Evolutionary conservation across 2,329 filamentous ascomycete genomes (phyloP), one percentile per base, ranked within the genome.

Genomic region (Xylariales sp.): DNA sequence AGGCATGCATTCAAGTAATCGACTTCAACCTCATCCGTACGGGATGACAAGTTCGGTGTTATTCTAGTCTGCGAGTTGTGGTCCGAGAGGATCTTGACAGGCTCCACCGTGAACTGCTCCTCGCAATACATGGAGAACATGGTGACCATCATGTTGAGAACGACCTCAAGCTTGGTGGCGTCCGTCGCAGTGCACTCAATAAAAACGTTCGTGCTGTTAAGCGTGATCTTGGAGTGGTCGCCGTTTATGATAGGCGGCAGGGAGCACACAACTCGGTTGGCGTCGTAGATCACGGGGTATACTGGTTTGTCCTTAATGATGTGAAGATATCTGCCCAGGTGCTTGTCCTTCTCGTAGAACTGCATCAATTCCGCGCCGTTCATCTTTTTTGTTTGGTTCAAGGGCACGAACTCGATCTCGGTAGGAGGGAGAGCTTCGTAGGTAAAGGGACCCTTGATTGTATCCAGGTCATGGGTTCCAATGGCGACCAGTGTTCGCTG

Each of bases 101-200:
- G 90, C 65, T 98, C 93, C 51, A 98, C 81, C 36, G 89, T 93
- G 77, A 93, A 96, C 18, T 81, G 80, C 57, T 96, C 88, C 15
- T 78, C 75, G 56, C 87, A 90, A 67, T 97, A 95, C 57, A 83
- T 77, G 31, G 87, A 94, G 74, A 98, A 98, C 91, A 98, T 98
- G 55, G 91, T 81, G 29, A 95, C 87, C 61, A 98, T 83, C 58
- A 96, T 95, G 61, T 95, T 89, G 66, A 85, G 88, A 44, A 96
- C 91, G 48, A 98, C 88, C 52, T 96, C 90, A 30, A 97, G 77
- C 70, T 98, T 98, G 19, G 94, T 98, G 59, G 85, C 83, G 61
- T 98, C 93, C 28, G 89, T 91, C 28, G 90, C 94, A 6, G 93
- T 98, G 54, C 95, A 89, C 65, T 98, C 93, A 61, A 98, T 94